Base-by-base conservation (phyloP, 129 eudicot genomes). In the Artemisia argyi region DNA sequence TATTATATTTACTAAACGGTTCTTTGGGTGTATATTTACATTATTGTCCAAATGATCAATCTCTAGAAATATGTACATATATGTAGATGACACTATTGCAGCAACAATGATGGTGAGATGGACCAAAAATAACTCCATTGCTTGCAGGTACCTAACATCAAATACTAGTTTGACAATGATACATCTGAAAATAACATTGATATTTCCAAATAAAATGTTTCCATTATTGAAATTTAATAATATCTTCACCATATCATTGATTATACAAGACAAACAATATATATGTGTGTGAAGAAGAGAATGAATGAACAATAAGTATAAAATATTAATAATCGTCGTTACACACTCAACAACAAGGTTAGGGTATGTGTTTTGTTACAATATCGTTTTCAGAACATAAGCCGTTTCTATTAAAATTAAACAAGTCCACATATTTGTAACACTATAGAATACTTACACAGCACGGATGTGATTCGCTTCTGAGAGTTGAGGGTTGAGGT, bases 141-240 rank as follows among this genome's bases (percentile, higher is more conserved):
- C 47, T 69, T 60, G 48, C 42, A 76, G 30, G 64, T 58, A 68
- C 75, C 69, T 67, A 52, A 32, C 80, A 76, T 48, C 62, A 66
- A 14, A 57, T 76, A 46, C 35, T 68, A 35, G 14, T 19, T n/a
- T 69, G 76, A 69, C 52, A 77, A 61, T 20, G 71, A 77, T 61
- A n/a, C 58, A 60, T 68, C 20, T 42, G 81, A 77, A 35, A 61
- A 61, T 69, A 77, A 77, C 76, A 77, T 69, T 77, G 76, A 77
- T 77, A 77, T 77, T 69, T 77, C 50, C 56, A 19, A 60, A 69
- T 68, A 69, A 12, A 22, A 52, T 68, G 63, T 57, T 28, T 52
- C 74, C 61, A 12, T 72, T 26, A 72, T 47, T 11, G 17, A 60
- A 26, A 47, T 72, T 71, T 57, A 22, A 48, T 13, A 20, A 24